A percentile compares a stretch with the other conserved stretches of the same genome.
Conservation (phyloP, 495 filamentous ascomycete genomes). For the Daldinia childiae region DNA sequence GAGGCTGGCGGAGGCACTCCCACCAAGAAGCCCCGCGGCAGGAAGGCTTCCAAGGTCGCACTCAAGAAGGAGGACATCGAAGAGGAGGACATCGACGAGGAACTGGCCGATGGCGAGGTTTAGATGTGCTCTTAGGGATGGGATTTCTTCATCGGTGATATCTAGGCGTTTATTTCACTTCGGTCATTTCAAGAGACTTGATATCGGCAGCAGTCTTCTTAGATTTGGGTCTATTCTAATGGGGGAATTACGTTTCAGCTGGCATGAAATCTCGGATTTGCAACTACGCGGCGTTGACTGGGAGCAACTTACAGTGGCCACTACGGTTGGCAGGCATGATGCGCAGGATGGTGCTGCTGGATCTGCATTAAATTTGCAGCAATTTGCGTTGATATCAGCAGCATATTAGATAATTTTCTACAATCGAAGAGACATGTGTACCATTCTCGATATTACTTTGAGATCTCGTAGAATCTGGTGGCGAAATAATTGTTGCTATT, state of each 20-base stretch:
- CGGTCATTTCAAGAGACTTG: not conserved
- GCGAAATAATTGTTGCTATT: too few relatives aligned
- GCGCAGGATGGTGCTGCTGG: not conserved
- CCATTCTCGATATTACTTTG: not conserved
- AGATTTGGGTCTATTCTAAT: not conserved
- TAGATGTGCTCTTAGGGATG: not conserved
- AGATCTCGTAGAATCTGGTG: not conserved
- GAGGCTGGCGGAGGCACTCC: not conserved
- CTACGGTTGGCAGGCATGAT: not conserved
- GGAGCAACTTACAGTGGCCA: not conserved
- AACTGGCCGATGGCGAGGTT: conserved; percentile 10
- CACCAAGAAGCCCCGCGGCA: conserved; percentile 19
- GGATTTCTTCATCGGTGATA: not conserved
- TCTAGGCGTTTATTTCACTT: not conserved
- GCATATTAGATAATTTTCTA: not conserved
- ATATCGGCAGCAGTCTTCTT: not conserved
- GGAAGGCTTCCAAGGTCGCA: not conserved
- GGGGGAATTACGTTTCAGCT: not conserved
- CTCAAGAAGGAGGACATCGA: conserved; percentile 13
- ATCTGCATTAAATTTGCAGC: not conserved
- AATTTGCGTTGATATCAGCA: not conserved
- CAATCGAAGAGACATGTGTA: not conserved
- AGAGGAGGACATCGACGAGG: not conserved
- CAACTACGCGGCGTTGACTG: not conserved
- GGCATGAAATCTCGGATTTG: not conserved